These are phyloP conservation scores for Drechslera avenae DNA, from an alignment of 2,329 filamentous ascomycete genomes.

Conservation along the genomic window DNA sequence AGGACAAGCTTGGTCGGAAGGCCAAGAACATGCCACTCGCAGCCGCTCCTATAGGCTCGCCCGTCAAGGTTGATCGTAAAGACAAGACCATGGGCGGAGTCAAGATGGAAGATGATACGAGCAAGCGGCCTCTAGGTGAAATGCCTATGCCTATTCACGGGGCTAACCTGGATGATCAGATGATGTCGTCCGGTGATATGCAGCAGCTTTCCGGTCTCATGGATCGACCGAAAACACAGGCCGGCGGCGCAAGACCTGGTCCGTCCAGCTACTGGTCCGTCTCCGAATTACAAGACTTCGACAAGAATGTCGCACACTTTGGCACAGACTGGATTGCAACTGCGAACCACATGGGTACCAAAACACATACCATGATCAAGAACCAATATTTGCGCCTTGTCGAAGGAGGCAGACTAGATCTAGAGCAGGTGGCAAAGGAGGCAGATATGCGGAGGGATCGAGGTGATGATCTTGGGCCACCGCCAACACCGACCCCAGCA, in stretches of 20 bases:
- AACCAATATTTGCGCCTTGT: slow-evolving; percentile 57
- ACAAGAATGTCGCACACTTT: slow-evolving; percentile 72
- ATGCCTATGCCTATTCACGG: slow-evolving; percentile 35
- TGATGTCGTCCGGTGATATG: slow-evolving; percentile 29
- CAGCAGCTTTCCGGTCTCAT: slow-evolving; percentile 33
- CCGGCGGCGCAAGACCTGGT: slow-evolving; percentile 57
- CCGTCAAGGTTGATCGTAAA: slow-evolving; percentile 43
- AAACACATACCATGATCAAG: slow-evolving; percentile 80
- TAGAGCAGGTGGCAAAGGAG: slow-evolving; percentile 49
- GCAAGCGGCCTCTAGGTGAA: slow-evolving; percentile 36
- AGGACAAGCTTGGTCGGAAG: slow-evolving; percentile 50
- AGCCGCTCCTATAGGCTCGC: slow-evolving; percentile 44
- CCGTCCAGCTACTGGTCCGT: slow-evolving; percentile 89
- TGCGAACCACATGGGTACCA: slow-evolving; percentile 78
- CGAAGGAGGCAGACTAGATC: slow-evolving; percentile 51
- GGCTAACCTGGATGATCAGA: slow-evolving; percentile 34
- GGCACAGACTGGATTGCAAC: slow-evolving; percentile 80
- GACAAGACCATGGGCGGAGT: slow-evolving; percentile 37
- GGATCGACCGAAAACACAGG: slow-evolving; percentile 41
- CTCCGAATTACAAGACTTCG: slow-evolving; percentile 78
- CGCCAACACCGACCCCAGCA: slow-evolving; percentile 56
- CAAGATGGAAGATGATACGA: slow-evolving; percentile 43
- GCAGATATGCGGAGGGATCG: slow-evolving; percentile 50
- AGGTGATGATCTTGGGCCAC: slow-evolving; percentile 55
- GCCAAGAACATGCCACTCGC: slow-evolving; percentile 50